phyloP scores from a whole-genome alignment of 352 stramenopile genomes.

The Thalassiosira hispida region DNA sequence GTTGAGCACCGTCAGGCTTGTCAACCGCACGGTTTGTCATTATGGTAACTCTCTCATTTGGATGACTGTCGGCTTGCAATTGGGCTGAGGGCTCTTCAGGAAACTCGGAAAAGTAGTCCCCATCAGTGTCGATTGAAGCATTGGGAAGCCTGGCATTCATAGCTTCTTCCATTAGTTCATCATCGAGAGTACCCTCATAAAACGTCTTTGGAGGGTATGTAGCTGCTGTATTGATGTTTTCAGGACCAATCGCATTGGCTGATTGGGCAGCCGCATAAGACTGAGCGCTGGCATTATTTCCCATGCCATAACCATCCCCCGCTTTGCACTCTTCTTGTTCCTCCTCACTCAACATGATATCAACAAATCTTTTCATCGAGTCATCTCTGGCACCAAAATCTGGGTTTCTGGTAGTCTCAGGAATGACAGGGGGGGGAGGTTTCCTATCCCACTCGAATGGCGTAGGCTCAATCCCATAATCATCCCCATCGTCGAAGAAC shows the following conservation, averaged over 20 bases:
- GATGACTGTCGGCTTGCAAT: not conserved
- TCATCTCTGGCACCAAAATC: conserved; percentile 3
- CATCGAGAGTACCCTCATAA: conserved; percentile 5
- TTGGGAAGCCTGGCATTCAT: conserved; percentile 20
- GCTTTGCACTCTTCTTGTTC: not conserved
- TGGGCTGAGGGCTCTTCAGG: conserved; percentile 4
- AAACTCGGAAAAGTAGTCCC: conserved; percentile 21
- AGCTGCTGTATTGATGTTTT: not conserved
- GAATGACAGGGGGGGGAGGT: too few species aligned
- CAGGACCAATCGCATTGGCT: not conserved
- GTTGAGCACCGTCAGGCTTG: conserved; percentile 12
- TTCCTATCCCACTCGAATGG: too few species aligned
- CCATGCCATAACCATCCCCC: not conserved
- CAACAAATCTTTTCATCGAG: conserved; percentile 31
- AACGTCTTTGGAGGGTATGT: not conserved
- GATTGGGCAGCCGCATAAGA: too few species aligned
- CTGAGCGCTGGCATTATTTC: too few species aligned
- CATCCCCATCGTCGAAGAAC: too few species aligned
- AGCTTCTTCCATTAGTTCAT: conserved; percentile 33
- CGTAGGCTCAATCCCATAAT: too few species aligned
- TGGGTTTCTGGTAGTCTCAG: not conserved
- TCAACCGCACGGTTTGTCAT: conserved; percentile 14
- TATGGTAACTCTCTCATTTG: not conserved
- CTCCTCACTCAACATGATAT: conserved; percentile 26
- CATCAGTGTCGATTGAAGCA: conserved; percentile 6